Base-by-base conservation (phyloP, 139 green algal species). In the Desmodesmus armatus region DNA sequence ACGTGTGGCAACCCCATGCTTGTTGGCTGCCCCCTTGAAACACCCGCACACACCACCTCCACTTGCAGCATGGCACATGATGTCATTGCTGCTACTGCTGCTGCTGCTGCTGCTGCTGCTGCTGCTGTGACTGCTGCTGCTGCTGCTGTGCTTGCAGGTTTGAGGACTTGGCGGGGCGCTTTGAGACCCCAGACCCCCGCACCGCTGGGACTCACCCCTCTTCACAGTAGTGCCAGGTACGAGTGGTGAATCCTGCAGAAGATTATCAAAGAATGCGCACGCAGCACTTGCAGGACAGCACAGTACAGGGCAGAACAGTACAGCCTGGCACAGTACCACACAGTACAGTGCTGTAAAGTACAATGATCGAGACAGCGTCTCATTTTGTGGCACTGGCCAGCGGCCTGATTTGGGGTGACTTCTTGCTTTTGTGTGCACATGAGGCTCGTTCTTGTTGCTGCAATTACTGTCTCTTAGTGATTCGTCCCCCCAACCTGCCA, bases 161-260 rank as follows among this genome's bases (percentile, higher is more conserved):
- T 53, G 27, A 79, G 1, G 80, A 85, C 70, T 89, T 99, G 4
- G 84, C 86, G 0, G 41, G 90, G 5, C 89, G 96, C 5, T 99
- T 98, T 81, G 96, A 99, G 90, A 90, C 84, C 6, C 96, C 96
- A 1, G 94, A 98, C 77, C 65, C 90, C 0, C 82, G 89, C 98
- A 98, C 80, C 93, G 96, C n/a, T 98, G 96, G 96, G 96, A 98
- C 67, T 43, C 93, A 0, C 96, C 96, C 0, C 89, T 98, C 2
- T 96, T 95, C 85, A 96, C 91, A 0, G 23, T 97, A 11, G 55
- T 58, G 5, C 90, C 91, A 17, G 51, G 49, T 60, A 80, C 74
- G 27, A 62, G 51, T 19, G 19, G 51, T 62, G 51, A 62, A 62
- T 17, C 21, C 19, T 62, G 19, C 51, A 17, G 21, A 62, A 19